These are phyloP conservation scores for Hura crepitans DNA, from an alignment of 441 rosid species.

Conservation along the genomic window DNA sequence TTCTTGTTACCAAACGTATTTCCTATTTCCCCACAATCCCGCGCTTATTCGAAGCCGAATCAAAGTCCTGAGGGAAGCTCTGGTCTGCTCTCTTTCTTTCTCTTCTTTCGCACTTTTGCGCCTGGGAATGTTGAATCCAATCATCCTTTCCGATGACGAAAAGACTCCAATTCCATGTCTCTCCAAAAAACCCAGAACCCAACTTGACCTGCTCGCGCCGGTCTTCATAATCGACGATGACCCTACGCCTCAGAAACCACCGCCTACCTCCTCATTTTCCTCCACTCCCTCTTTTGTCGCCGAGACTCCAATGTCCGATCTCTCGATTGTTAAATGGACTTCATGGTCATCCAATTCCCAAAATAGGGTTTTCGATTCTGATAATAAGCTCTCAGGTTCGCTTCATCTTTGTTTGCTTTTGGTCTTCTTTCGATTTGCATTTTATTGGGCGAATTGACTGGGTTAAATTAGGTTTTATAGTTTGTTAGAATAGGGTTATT, in stretches of 20 bases:
- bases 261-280: constrained; percentile 22
- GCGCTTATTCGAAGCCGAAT: constrained; percentile 30
- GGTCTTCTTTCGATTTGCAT: neutral
- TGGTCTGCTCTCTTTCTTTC: constrained; percentile 2
- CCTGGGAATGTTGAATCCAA: constrained; percentile 42
- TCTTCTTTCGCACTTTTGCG: constrained; percentile 1
- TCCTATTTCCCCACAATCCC: constrained; percentile 20
- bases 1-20: constrained; percentile 8
- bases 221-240: constrained; percentile 67
- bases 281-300: constrained; percentile 50
- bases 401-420: neutral
- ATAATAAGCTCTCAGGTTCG: constrained; percentile 9
- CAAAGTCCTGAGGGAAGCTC: constrained; percentile 6
- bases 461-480: constrained; percentile 1
- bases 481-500: neutral
- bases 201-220: constrained; percentile 28
- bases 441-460: too few species aligned
- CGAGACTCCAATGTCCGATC: constrained; percentile 70
- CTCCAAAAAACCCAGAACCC: constrained; percentile 43
- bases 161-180: constrained; percentile 41
- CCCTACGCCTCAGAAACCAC: constrained; percentile 58
- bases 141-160: constrained; percentile 66
- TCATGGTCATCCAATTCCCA: constrained; percentile 18
- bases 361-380: constrained; percentile 32
- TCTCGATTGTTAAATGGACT: constrained; percentile 44